Percentiles rank a stretch among this genome's conserved stretches.
These are phyloP conservation scores for Tylopilus sp. DNA, from an alignment of 768 basidiomycete genomes.

Conservation along the genomic window DNA sequence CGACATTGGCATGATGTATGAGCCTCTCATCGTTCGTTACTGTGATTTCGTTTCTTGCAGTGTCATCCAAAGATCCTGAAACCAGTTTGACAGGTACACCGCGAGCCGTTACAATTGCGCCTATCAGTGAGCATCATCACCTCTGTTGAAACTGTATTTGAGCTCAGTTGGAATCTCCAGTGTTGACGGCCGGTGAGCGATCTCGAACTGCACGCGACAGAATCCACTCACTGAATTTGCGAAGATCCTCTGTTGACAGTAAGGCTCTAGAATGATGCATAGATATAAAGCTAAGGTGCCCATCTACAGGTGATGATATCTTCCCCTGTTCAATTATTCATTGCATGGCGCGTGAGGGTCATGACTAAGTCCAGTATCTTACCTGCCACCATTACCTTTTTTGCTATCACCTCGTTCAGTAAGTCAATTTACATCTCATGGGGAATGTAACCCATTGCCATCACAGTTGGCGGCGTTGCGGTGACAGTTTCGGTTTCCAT, in stretches of 20 bases:
- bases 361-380: conserved; percentile 30
- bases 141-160: conserved; percentile 17
- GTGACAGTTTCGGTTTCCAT: conserved; percentile 34
- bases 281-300: neutral
- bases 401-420: conserved; percentile 13
- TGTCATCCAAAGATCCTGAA: neutral
- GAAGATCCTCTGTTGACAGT: conserved; percentile 48
- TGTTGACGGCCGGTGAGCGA: conserved; percentile 14
- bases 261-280: neutral
- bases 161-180: conserved; percentile 2
- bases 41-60: conserved; percentile 27
- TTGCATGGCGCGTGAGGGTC: conserved; percentile 41
- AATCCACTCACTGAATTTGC: neutral
- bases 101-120: neutral
- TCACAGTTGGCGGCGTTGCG: conserved; percentile 35
- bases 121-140: conserved; percentile 3
- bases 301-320: conserved; percentile 41
- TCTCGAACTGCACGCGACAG: neutral
- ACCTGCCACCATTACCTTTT: conserved; percentile 23
- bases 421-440: neutral
- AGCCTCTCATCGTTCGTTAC: conserved; percentile 45
- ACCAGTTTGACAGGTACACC: conserved; percentile 26
- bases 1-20: conserved; percentile 45
- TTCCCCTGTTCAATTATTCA: conserved; percentile 44
- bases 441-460: neutral